These are phyloP conservation scores for Cucumis cinereus DNA, from an alignment of 306 rosid genomes.

Conservation along the genomic window DNA sequence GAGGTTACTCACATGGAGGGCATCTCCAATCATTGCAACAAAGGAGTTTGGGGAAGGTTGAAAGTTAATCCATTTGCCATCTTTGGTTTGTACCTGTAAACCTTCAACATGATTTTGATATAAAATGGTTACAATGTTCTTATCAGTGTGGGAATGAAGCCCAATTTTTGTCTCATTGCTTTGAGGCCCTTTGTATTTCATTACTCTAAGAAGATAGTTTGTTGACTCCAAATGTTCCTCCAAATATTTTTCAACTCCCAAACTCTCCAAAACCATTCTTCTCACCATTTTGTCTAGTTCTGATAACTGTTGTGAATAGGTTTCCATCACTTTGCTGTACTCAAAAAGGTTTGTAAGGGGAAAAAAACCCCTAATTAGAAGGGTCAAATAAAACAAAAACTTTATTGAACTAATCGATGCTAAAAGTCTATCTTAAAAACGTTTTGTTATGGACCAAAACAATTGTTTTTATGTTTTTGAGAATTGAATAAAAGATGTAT, in stretches of 20 bases:
- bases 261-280: conserved; percentile 60
- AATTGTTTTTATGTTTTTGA: too few relatives aligned
- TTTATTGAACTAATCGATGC: too few relatives aligned
- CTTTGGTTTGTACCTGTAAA: conserved; percentile 49
- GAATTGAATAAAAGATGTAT: too few relatives aligned
- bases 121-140: conserved; percentile 50
- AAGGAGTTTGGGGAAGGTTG: conserved; percentile 40
- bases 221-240: conserved; percentile 65
- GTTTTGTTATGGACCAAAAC: too few relatives aligned
- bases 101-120: conserved; percentile 57
- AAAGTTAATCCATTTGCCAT: conserved; percentile 55
- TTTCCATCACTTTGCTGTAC: conserved; percentile 35
- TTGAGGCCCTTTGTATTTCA: conserved; percentile 56
- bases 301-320: conserved; percentile 36
- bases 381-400: background rate
- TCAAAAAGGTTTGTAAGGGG: background rate
- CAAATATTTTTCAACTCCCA: conserved; percentile 49
- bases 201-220: conserved; percentile 47
- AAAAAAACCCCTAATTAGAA: background rate
- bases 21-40: conserved; percentile 51
- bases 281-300: conserved; percentile 47
- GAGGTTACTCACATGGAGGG: conserved; percentile 29
- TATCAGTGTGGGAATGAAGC: conserved; percentile 46
- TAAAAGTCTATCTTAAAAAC: too few relatives aligned
- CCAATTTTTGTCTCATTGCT: conserved; percentile 39